Evolutionary conservation across 352 stramenopile genomes (phyloP).

Genomic region (Pythium sp.): DNA sequence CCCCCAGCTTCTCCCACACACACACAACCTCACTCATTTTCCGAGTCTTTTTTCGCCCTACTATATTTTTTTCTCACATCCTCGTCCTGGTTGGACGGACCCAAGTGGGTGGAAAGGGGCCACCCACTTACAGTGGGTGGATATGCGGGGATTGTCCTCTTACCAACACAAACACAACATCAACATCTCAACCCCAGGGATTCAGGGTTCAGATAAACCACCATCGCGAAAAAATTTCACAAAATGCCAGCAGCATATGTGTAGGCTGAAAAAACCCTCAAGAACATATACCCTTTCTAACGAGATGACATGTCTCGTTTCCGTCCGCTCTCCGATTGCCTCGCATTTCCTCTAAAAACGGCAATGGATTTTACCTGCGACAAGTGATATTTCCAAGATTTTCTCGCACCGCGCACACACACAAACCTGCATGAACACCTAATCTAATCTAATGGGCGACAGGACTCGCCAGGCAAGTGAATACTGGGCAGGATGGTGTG

Average conservation of each 20-base stretch:
- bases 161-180: constrained; percentile 1
- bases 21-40: not conserved
- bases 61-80: constrained; percentile 11
- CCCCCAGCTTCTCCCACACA: not conserved
- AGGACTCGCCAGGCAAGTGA: constrained; percentile 2
- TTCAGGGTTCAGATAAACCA: constrained; percentile 1
- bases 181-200: not conserved
- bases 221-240: constrained; percentile 13
- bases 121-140: not conserved
- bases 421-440: not conserved
- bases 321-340: not conserved
- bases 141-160: constrained; percentile 10
- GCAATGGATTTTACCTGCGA: constrained; percentile 17
- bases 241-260: not conserved
- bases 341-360: not conserved
- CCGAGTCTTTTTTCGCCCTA: not conserved
- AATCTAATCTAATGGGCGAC: constrained; percentile 14
- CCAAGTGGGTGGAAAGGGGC: constrained; percentile 13
- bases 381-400: constrained; percentile 5
- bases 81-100: not conserved
- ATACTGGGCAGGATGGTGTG: not conserved
- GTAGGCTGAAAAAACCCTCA: not conserved
- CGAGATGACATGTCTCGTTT: constrained; percentile 2
- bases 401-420: not conserved
- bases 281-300: not conserved